Base-by-base conservation (phyloP, 352 stramenopile species). In the Phytopythium helicoides region DNA sequence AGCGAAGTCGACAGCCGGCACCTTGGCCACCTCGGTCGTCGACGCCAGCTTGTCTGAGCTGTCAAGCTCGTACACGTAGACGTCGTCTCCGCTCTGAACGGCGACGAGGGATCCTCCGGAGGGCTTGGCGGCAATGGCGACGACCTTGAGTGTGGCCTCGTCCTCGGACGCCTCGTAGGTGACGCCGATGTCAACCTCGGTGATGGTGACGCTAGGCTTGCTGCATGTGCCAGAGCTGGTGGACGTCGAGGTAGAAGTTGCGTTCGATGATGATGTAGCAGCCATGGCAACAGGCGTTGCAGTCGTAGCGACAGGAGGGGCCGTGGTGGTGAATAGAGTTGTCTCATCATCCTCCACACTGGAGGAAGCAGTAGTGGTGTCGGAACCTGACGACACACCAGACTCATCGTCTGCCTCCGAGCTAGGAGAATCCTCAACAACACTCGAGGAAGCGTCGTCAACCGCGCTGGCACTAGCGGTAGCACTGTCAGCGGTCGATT, bases 61-160 rank as follows among this genome's bases (percentile, higher is more conserved):
- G 39, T 86, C 75, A 0, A 86, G 60, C 36, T 81, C 64, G 15
- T 71, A 60, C 8, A 83, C 71, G 41, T 80, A 64, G 19, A 73
- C 60, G 34, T 64, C 71, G 37, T 61, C 60, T n/a, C 62, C 72
- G 22, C 71, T 86, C 39, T 83, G 71, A 56, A 78, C 80, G 18
- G 75, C 75, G 37, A 81, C 58, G 38, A 67, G 66, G 6, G 74
- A 75, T 26, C 74, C 74, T 23, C 71, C 71, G 23, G 61, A 60
- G 2, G 70, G 70, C 33, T 83, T 68, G 31, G 71, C 62, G 12
- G 64, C 54, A 42, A 81, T 72, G 35, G 75, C 71, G 10, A 86
- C 47, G 8, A 83, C 49, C 52, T 81, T 78, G 45, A 86, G 64
- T 0, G 46, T 62, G 1, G 52, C 72, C n/a, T 81, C 75, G 28